Evolutionary conservation across 2,329 filamentous ascomycete genomes (phyloP), one percentile per base, ranked within the genome.

Genomic region (Neonectria neomacrospora): DNA sequence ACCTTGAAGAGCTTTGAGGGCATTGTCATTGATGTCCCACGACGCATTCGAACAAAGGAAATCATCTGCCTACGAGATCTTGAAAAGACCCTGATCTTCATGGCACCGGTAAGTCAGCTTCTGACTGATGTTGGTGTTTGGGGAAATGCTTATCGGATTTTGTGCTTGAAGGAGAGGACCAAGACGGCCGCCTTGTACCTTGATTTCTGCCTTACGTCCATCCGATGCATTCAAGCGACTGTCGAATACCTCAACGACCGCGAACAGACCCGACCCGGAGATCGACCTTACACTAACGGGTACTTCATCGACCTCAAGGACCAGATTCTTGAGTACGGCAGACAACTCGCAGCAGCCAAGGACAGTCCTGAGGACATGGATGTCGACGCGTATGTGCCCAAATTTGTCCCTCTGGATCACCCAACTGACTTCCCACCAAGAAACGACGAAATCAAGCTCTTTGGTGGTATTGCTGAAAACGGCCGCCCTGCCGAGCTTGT

Each of bases 251-350:
- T 97, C 69, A 90, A 88, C 83, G 93, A 96, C 77, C 89, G 89
- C 77, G 94, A 98, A 79, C 92, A 95, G 81, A 90, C 90, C 70
- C 89, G 93, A 77, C 91, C 92, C 64, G 84, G 88, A 80, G 95
- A 98, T 80, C 90, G 91, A 74, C 93, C 94, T 70, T 98, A 97
- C 84, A 96, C 91, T 85, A 93, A 92, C 86, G 93, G 93, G 77
- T 98, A 98, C 81, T 97, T 97, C 78, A 91, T 97, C 81, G 95
- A 98, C 82, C 89, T 98, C 65, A 90, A 96, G 78, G 93, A 96
- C 78, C 94, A 97, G 87, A 94, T 97, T 73, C 88, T 90, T 77
- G 88, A 93, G 77, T 97, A 97, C 87, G 94, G 93, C 65, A 88
- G 90, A 74, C 92, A 96, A 77, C 89, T 97, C 73, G 90, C 90